Conservation (phyloP, 345 rosid species). For the Dipteronia dyeriana region DNA sequence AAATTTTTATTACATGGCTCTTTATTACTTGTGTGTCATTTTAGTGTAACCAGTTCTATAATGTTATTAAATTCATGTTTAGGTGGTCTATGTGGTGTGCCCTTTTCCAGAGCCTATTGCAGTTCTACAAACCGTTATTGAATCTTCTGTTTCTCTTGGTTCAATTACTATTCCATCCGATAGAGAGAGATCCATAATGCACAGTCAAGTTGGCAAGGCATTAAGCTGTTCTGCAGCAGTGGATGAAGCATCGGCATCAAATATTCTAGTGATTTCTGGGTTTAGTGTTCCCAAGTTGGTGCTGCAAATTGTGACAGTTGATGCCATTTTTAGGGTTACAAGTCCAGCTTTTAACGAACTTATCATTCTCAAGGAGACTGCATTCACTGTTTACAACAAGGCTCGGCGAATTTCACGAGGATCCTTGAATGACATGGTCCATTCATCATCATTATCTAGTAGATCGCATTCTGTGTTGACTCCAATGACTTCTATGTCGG, state of each 20-base stretch:
- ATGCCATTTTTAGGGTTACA: slow-evolving; percentile 88
- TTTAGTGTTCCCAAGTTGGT: slow-evolving; percentile 83
- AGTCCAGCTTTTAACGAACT: slow-evolving; percentile 86
- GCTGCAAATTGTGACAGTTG: slow-evolving; percentile 88
- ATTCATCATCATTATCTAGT: slow-evolving; percentile 57
- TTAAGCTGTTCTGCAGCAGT: slow-evolving; percentile 79
- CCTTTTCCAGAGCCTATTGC: slow-evolving; percentile 98
- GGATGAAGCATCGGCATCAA: slow-evolving; percentile 86
- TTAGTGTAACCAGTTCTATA: slow-evolving; percentile 19
- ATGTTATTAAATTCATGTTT: slow-evolving; percentile 17
- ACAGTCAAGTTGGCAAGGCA: slow-evolving; percentile 87
- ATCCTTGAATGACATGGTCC: slow-evolving; percentile 53
- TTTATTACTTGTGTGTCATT: slow-evolving; percentile 8
- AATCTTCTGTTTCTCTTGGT: slow-evolving; percentile 90
- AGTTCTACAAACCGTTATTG: slow-evolving; percentile 78
- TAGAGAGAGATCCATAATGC: slow-evolving; percentile 63
- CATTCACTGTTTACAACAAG: slow-evolving; percentile 93
- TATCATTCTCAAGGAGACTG: slow-evolving; percentile 85
- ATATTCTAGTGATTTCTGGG: slow-evolving; percentile 82
- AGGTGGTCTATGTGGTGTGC: slow-evolving; percentile 98
- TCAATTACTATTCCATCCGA: slow-evolving; percentile 62
- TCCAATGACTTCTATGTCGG: slow-evolving; percentile 63
- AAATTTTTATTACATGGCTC: neutral
- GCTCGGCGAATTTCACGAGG: slow-evolving; percentile 88
- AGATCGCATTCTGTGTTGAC: slow-evolving; percentile 69